Base-by-base conservation (phyloP, 2,329 filamentous ascomycete genomes). In the Eutypa lata region DNA sequence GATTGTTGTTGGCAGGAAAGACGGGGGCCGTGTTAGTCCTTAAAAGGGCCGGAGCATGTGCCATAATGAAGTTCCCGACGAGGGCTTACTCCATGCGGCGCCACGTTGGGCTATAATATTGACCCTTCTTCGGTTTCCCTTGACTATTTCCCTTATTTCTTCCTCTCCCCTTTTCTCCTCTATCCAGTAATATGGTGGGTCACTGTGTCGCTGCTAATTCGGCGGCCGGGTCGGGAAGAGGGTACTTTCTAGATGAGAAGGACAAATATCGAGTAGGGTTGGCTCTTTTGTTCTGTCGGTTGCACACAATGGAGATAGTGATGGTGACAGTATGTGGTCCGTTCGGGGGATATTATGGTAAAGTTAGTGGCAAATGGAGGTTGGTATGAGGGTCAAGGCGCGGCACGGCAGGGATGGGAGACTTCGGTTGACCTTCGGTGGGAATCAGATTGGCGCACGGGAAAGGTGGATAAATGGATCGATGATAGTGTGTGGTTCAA, bases 21-120 rank as follows among this genome's bases (percentile, higher is more conserved):
- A 76, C 73, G 65, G 81, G 78, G 61, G 78, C 74, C 65, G 80
- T 83, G 64, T 81, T 81, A 64, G 77, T 82, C 79, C 81, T 76
- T 63, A 82, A 68, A 60, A 83, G 72, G 63, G 65, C 66, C 60
- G 81, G 76, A 73, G 80, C 79, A 77, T 83, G 76, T 70, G 81
- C 80, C 81, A 83, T 83, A 65, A 68, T 74, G 60, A 61, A 57
- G 63, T 61, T 68, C 63, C 62, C 64, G 67, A 69, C 42, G 14
- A 45, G 19, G n/a, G 13, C 11, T 24, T 45, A 45, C 42, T 45
- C 42, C 42, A 62, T 61, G 53, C 61, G 58, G 54, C 46, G 24
- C 28, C 19, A 19, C 38, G 6, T 21, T 42, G 38, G 11, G 38
- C 38, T 18, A 42, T 19, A 22, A 13, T 22, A 19, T 18, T 45